Percentiles rank a stretch among this genome's conserved stretches.
phyloP scores from a whole-genome alignment of 169 alveolate genomes.

The Amoebophrya sp. region DNA sequence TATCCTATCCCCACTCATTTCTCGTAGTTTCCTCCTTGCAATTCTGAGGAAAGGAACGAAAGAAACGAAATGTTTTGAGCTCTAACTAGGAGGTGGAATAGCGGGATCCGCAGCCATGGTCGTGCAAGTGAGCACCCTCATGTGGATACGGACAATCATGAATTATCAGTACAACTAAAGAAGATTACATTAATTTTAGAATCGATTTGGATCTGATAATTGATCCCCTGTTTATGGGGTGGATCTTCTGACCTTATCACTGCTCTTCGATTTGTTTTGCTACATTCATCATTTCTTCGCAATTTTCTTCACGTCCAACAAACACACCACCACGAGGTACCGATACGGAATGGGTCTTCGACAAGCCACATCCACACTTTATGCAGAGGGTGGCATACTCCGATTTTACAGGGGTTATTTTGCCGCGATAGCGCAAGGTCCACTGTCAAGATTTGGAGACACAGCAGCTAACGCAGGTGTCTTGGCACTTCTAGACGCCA shows the following conservation, averaged over 20 bases:
- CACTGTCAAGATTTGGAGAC: conserved; percentile 67
- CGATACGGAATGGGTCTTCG: conserved; percentile 51
- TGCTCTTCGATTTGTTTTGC: no score
- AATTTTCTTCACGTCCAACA: no score
- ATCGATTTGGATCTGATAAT: no score
- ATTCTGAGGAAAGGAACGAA: neutral
- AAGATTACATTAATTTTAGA: no score
- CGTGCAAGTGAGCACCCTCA: conserved; percentile 61
- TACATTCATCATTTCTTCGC: no score
- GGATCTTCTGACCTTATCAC: no score
- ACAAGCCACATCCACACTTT: conserved; percentile 51
- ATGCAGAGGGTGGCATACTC: conserved; percentile 62
- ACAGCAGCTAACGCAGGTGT: conserved; percentile 63
- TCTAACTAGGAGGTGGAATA: conserved; percentile 55
- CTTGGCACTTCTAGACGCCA: conserved; percentile 48
- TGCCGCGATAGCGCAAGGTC: conserved; percentile 66
- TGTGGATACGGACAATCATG: conserved; percentile 74
- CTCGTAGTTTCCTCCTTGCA: neutral
- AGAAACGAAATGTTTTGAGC: neutral
- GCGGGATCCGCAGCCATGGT: conserved; percentile 65
- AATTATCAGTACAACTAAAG: conserved; percentile 62
- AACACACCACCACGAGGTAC: neutral
- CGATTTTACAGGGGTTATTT: conserved; percentile 65
- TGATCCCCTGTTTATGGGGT: no score
- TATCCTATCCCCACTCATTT: neutral